phyloP scores from a whole-genome alignment of 2,329 filamentous ascomycete species.

The Pyrenophora tritici-repentis region DNA sequence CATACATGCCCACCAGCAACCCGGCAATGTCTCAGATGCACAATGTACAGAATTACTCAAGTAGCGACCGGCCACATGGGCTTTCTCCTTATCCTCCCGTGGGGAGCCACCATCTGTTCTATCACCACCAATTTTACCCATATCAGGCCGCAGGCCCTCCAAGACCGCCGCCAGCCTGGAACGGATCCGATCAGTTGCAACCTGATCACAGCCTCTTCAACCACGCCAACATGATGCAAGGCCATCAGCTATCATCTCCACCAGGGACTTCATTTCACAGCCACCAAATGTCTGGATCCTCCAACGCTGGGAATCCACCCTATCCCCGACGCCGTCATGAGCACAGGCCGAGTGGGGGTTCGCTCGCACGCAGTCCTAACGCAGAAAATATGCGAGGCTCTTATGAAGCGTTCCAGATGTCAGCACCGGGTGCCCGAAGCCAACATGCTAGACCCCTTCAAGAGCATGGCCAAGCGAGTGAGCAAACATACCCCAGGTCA shows the following conservation, averaged over 20 bases:
- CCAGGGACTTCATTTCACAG: constrained; percentile 1
- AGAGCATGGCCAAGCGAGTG: constrained; percentile 13
- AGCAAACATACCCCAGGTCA: constrained; percentile 10
- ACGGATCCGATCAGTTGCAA: constrained; percentile 10
- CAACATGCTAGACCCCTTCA: constrained; percentile 21
- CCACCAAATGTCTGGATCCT: constrained; percentile 4
- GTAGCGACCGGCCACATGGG: constrained; percentile 15
- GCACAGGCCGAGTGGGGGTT: constrained; percentile 1
- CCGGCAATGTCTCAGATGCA: constrained; percentile 18
- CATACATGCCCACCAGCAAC: constrained; percentile 10
- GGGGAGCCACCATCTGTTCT: constrained; percentile 15
- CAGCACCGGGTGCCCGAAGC: constrained; percentile 16
- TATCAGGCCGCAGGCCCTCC: constrained; percentile 10
- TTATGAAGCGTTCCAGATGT: constrained; percentile 10
- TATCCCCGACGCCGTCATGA: constrained; percentile 11
- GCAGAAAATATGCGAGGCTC: constrained; percentile 8
- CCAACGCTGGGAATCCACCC: constrained; percentile 1
- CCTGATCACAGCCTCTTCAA: constrained; percentile 8
- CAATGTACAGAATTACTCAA: constrained; percentile 8
- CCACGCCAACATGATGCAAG: constrained; percentile 8
- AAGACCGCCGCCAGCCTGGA: constrained; percentile 26
- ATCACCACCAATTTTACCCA: constrained; percentile 14
- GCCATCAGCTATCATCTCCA: constrained; percentile 4
- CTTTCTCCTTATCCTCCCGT: constrained; percentile 12
- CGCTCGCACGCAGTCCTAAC: constrained; percentile 10